Percentiles rank a stretch among this genome's conserved stretches.
These are phyloP conservation scores for Fusarium heterosporum DNA, from an alignment of 2,329 filamentous ascomycete species.

Conservation along the genomic window DNA sequence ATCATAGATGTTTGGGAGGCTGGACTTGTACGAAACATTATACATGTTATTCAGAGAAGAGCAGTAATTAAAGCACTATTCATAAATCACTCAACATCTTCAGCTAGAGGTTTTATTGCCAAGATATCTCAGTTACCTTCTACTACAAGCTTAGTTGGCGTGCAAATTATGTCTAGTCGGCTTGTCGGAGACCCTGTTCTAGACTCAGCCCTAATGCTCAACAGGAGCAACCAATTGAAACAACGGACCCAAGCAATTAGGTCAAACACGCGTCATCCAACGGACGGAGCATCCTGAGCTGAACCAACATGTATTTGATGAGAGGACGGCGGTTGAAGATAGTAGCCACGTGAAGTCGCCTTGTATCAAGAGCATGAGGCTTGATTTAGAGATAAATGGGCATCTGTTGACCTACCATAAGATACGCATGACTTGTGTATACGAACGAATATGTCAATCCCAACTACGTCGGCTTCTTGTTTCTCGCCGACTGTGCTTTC, in stretches of 20 bases:
- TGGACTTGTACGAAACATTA: background rate
- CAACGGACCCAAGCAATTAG: background rate
- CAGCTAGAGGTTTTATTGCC: background rate
- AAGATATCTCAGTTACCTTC: background rate
- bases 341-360: no score
- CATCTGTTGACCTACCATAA: no score
- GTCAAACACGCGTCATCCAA: background rate
- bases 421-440: no score
- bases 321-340: no score
- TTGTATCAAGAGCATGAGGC: no score
- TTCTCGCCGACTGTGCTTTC: no score
- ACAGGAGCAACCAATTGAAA: conserved; percentile 4
- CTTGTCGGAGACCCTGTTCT: conserved; percentile 23
- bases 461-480: no score
- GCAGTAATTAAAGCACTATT: background rate
- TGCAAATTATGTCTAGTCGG: background rate
- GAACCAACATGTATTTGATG: background rate
- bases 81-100: background rate
- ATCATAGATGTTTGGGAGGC: background rate
- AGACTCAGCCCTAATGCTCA: conserved; percentile 24
- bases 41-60: background rate
- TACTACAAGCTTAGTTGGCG: no score
- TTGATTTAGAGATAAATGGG: no score
- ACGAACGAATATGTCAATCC: no score
- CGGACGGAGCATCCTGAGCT: conserved; percentile 2